phyloP scores from a whole-genome alignment of 345 rosid species.

The Turritis glabra region DNA sequence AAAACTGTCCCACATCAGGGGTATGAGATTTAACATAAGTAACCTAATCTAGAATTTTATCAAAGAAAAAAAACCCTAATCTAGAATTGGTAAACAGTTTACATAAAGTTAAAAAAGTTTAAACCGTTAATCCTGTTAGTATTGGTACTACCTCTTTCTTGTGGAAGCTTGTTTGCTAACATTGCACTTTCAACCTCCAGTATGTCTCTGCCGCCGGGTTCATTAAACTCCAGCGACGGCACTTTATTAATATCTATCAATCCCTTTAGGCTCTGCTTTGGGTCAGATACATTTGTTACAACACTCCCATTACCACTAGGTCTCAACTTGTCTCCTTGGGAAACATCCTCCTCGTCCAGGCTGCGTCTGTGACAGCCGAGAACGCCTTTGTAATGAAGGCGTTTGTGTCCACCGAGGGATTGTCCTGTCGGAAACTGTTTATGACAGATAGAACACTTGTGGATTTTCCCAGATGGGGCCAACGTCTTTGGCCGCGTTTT shows the following conservation, averaged over 20 bases:
- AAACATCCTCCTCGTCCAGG: not conserved
- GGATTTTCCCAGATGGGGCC: constrained; percentile 42
- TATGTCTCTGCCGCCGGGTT: constrained; percentile 3
- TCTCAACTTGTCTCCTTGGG: constrained; percentile 34
- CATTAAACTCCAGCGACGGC: constrained; percentile 52
- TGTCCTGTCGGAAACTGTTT: constrained; percentile 69
- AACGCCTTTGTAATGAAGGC: constrained; percentile 70
- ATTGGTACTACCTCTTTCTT: not conserved
- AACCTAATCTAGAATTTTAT: not conserved
- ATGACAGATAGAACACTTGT: constrained; percentile 80
- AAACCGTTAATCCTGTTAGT: not conserved
- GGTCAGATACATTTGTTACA: not conserved
- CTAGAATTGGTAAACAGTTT: not conserved
- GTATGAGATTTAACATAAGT: not conserved
- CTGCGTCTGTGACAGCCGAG: not conserved
- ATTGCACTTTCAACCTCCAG: constrained; percentile 56
- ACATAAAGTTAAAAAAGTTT: not conserved
- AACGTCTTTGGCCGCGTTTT: constrained; percentile 19
- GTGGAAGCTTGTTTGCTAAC: not conserved
- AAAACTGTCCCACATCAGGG: not conserved
- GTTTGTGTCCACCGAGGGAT: constrained; percentile 90
- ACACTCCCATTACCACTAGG: not conserved
- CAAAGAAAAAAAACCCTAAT: not conserved
- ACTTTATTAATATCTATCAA: constrained; percentile 45
- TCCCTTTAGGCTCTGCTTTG: not conserved